phyloP scores from a whole-genome alignment of 371 early-diverging fungal species.

The Circinella umbellata region DNA sequence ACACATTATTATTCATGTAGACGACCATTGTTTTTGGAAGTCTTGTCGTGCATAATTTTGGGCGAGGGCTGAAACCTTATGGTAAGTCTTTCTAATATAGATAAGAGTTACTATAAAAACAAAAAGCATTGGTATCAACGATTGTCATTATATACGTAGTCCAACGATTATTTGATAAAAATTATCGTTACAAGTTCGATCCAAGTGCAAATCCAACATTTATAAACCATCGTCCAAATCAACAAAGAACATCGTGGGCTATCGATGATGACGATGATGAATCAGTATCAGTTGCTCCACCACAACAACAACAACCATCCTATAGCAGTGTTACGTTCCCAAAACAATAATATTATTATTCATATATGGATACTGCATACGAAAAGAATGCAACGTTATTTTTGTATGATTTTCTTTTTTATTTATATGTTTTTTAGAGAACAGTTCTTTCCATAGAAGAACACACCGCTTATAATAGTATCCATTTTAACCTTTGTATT shows the following conservation, averaged over 20 bases:
- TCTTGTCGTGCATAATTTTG: conserved; percentile 43
- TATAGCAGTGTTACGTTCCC: no score
- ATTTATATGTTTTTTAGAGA: no score
- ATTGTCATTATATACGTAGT: conserved; percentile 13
- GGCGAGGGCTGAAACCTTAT: conserved; percentile 50
- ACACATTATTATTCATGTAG: conserved; percentile 16
- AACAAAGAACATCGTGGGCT: conserved; percentile 20
- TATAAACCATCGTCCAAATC: not conserved
- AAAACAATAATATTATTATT: no score
- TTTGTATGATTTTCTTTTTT: no score
- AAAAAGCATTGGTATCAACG: not conserved
- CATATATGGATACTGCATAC: no score
- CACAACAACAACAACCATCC: not conserved
- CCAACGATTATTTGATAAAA: conserved; percentile 26
- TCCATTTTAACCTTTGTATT: no score
- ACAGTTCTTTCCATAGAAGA: no score
- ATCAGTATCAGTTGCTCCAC: not conserved
- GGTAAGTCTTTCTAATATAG: conserved; percentile 29
- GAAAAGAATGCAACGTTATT: no score
- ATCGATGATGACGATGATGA: conserved; percentile 24
- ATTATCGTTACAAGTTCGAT: conserved; percentile 22
- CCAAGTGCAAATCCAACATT: conserved; percentile 21
- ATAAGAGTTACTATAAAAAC: not conserved
- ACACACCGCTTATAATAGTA: no score
- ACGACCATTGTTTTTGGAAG: conserved; percentile 37